A percentile compares a stretch with the other conserved stretches of the same genome.
These are phyloP conservation scores for Solanum lycopersicoides DNA, from an alignment of 257 asterid species.

Conservation along the genomic window DNA sequence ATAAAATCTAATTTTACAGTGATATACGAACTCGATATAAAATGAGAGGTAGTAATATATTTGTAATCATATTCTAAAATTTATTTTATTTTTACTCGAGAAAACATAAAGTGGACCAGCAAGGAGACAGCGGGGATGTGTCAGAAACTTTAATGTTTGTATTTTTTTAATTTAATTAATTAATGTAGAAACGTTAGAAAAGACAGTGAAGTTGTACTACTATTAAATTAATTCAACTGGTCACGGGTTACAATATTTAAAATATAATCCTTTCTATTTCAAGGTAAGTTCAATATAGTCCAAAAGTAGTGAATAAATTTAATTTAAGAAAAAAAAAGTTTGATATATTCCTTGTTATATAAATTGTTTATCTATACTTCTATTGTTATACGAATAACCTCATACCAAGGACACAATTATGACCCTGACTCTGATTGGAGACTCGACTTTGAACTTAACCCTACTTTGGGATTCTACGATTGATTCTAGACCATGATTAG, in stretches of 20 bases:
- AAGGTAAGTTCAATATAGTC: not conserved
- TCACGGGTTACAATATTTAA: not conserved
- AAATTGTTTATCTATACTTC: no score
- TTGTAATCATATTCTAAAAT: not conserved
- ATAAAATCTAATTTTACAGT: no score
- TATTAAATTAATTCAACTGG: not conserved
- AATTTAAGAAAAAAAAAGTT: no score
- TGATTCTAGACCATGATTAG: not conserved
- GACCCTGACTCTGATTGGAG: not conserved
- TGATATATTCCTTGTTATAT: no score
- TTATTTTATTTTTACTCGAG: not conserved
- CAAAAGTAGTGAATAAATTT: not conserved
- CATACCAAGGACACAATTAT: not conserved
- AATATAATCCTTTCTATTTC: not conserved
- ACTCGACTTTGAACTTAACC: not conserved
- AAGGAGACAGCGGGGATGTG: conserved; percentile 31
- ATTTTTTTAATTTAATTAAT: not conserved
- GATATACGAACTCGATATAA: no score
- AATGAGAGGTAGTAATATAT: no score
- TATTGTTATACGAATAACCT: no score
- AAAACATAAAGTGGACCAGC: not conserved
- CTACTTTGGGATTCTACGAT: not conserved
- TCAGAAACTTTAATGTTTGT: conserved; percentile 19
- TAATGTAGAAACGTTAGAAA: not conserved
- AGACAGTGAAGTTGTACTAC: not conserved